Base-by-base conservation (phyloP, 2,329 filamentous ascomycete species). In the Bipolaris oryzae region DNA sequence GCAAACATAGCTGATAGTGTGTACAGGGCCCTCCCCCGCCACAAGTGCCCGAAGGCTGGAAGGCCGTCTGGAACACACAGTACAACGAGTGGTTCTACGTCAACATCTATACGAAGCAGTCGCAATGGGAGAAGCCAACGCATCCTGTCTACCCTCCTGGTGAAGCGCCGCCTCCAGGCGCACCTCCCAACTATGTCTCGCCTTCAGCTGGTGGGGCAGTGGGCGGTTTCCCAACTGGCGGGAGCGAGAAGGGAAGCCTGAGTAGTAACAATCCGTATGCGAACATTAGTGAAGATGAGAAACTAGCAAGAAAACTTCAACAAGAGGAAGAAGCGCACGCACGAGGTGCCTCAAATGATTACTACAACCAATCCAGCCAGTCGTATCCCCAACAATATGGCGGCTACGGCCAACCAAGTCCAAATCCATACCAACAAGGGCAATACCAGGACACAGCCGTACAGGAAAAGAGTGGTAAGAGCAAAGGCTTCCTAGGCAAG, bases 61-160 rank as follows among this genome's bases (percentile, higher is more conserved):
- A 90, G 71, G 89, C 89, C 10, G 85, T 91, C 63, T 96, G 88
- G 85, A 95, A 96, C 76, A 61, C 89, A 0, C 87, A 95, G 71
- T 96, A 96, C 80, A 89, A 89, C 70, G 89, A 95, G 84, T 96
- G 91, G 88, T 96, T 95, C 84, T 97, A 90, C 79, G 90, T 96
- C 58, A 95, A 97, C 79, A 85, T 90, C 59, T 85, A 88, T 76
- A 96, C 92, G 63, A 95, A 95, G 71, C 84, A 89, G 73, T 96
- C 93, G 5, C 90, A 94, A 83, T 97, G 93, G 93, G 90, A 96
- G 4, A 89, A 86, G 66, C 92, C 92, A 16, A 91, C 87, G 35
- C 83, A 83, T 50, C 88, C 90, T 41, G 86, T 87, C 50, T 84
- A 85, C 63, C 81, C 84, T 15, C 76, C 82, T 7, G 76, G 73